Base-by-base conservation (phyloP, 805 yeast genomes). In the Zygotorulaspora sp. region DNA sequence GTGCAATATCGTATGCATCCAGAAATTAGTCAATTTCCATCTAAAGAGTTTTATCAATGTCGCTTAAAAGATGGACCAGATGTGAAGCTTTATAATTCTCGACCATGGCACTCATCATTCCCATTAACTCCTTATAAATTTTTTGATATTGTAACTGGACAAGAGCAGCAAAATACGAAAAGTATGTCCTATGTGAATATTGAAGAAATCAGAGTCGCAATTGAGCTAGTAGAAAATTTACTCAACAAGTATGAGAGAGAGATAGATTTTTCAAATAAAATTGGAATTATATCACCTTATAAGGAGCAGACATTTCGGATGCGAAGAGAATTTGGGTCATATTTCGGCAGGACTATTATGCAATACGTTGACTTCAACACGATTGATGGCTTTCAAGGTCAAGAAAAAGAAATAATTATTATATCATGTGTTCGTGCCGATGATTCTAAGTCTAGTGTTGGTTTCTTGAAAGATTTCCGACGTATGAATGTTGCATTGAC, bases 1-100 rank as follows among this genome's bases (percentile, higher is more conserved):
- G 90, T 86, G 8, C 98, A 90, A 57, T 90, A 90, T 58, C 90
- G 98, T 67, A 90, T 92, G 99, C 95, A 94, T 61, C 97, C 98
- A 0, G 78, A 72, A 3, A 92, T 92, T 33, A 84, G 97, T 13
- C 59, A 48, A 31, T 94, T 92, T 58, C 98, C 99, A 1, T 83
- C 96, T 17, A 55, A 65, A 9, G 84, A 85, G 55, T 94, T 92
- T 57, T 92, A 92, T 55, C 57, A 76, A 6, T 80, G 85, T 0
- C 71, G 70, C 40, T 70, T 92, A 38, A 64, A 74, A 32, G 95
- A 89, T 60, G 98, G 97, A 3, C 78, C 76, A 1, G 71, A 69
- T n/a, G 83, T 89, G 82, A 72, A 64, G 2, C 63, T 52, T 5
- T 52, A 70, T 18, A 87, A 83, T 16, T 49, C 58, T 1, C 68